phyloP scores from a whole-genome alignment of 768 basidiomycete genomes.

The Kwoniella sp. region DNA sequence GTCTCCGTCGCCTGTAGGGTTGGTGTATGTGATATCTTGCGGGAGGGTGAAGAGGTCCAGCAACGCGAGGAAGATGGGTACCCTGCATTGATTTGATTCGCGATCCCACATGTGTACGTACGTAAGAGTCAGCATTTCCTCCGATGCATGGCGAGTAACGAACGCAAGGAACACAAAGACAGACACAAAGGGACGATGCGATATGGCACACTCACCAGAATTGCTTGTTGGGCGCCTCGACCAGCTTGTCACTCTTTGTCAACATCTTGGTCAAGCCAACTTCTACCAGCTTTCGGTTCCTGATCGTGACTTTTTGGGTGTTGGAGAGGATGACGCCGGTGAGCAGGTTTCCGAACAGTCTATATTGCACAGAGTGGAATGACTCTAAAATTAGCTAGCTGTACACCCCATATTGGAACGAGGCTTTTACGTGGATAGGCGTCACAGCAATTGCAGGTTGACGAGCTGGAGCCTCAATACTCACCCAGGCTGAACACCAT shows the following conservation, averaged over 20 bases:
- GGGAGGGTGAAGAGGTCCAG: conserved; percentile 77
- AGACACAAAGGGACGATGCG: background rate
- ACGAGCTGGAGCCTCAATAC: no score
- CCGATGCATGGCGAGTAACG: background rate
- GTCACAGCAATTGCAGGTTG: no score
- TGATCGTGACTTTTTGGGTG: conserved; percentile 73
- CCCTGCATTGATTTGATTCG: conserved; percentile 63
- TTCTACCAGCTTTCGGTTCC: conserved; percentile 80
- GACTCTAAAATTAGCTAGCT: no score
- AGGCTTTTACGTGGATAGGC: no score
- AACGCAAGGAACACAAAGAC: background rate
- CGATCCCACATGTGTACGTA: background rate
- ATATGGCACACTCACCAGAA: conserved; percentile 62
- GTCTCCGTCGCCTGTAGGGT: conserved; percentile 52
- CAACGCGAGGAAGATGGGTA: conserved; percentile 68
- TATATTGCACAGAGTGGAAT: conserved; percentile 44
- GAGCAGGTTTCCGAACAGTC: conserved; percentile 79
- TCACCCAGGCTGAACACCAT: conserved; percentile 82
- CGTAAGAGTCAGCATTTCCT: background rate
- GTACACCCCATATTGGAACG: no score
- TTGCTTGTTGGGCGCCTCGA: conserved; percentile 66
- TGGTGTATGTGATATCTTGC: conserved; percentile 62
- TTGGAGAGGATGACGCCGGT: conserved; percentile 77
- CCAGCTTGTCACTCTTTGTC: conserved; percentile 71
- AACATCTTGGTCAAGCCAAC: conserved; percentile 79